These are phyloP conservation scores for Spinacia oleracea DNA, from an alignment of 179 eudicot species.

Conservation along the genomic window DNA sequence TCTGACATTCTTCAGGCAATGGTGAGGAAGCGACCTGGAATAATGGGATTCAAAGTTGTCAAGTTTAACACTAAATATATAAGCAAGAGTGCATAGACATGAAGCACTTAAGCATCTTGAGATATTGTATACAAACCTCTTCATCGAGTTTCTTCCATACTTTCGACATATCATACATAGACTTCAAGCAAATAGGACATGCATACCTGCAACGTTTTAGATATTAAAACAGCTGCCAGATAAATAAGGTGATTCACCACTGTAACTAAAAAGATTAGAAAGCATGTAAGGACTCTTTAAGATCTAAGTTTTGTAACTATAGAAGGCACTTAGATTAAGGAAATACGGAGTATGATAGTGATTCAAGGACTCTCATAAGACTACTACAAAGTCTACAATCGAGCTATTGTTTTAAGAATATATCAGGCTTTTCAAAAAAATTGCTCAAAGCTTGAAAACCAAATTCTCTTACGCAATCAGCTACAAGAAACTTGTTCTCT, in stretches of 20 bases:
- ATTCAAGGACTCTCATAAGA: background rate
- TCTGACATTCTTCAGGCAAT: slow-evolving; percentile 47
- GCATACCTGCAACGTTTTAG: slow-evolving; percentile 47
- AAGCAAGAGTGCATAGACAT: background rate
- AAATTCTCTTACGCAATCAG: background rate
- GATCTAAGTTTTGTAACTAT: too few species aligned
- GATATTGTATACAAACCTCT: slow-evolving; percentile 34
- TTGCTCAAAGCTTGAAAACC: background rate
- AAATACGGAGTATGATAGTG: background rate
- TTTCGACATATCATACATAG: slow-evolving; percentile 50
- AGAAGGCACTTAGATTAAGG: background rate
- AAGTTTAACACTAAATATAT: background rate
- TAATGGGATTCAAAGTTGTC: background rate
- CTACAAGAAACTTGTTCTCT: background rate
- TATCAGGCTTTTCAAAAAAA: background rate
- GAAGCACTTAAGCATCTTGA: background rate
- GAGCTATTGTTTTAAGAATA: background rate
- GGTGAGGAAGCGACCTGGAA: slow-evolving; percentile 45
- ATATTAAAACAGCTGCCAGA: slow-evolving; percentile 25
- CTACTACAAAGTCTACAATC: background rate
- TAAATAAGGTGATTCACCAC: slow-evolving; percentile 5
- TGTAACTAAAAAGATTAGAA: slow-evolving; percentile 1
- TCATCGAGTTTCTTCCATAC: slow-evolving; percentile 58
- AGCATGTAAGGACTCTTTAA: background rate
- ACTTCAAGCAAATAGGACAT: slow-evolving; percentile 61